phyloP scores from a whole-genome alignment of 352 stramenopile species.

The Globisporangium lucens region DNA sequence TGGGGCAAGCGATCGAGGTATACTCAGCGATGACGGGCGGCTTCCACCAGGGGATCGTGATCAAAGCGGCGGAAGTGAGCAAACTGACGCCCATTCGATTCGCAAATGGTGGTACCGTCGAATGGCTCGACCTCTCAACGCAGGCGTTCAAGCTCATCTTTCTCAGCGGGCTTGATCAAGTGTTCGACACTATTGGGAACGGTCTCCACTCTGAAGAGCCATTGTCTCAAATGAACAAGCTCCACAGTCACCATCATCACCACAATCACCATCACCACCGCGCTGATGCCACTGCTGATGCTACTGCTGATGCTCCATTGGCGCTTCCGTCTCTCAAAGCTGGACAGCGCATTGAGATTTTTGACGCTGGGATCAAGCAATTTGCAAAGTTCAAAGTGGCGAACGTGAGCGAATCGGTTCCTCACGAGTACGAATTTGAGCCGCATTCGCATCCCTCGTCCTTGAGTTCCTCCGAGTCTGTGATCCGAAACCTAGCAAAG shows the following conservation, averaged over 20 bases:
- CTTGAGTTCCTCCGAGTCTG: not conserved
- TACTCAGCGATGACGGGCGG: constrained; percentile 49
- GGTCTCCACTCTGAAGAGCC: not conserved
- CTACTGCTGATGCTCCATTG: not conserved
- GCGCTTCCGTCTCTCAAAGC: constrained; percentile 18
- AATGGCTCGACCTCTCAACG: constrained; percentile 52
- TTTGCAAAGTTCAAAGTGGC: constrained; percentile 31
- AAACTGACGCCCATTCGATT: constrained; percentile 44
- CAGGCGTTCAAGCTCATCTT: constrained; percentile 67
- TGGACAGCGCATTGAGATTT: constrained; percentile 29
- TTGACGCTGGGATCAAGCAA: constrained; percentile 22
- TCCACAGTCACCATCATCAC: constrained; percentile 7
- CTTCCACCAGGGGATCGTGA: constrained; percentile 32
- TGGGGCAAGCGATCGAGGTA: constrained; percentile 46
- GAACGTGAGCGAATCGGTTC: constrained; percentile 9
- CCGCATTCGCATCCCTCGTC: constrained; percentile 6
- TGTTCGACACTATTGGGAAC: not conserved
- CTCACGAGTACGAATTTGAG: constrained; percentile 29
- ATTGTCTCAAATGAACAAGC: not conserved
- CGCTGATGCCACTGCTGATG: too few species aligned
- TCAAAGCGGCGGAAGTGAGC: constrained; percentile 39
- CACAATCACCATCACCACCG: constrained; percentile 4
- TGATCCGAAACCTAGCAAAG: constrained; percentile 14
- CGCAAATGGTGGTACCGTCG: constrained; percentile 17
- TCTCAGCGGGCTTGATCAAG: not conserved